phyloP scores from a whole-genome alignment of 176 grass and related monocot genomes.

The Zizania latifolia region DNA sequence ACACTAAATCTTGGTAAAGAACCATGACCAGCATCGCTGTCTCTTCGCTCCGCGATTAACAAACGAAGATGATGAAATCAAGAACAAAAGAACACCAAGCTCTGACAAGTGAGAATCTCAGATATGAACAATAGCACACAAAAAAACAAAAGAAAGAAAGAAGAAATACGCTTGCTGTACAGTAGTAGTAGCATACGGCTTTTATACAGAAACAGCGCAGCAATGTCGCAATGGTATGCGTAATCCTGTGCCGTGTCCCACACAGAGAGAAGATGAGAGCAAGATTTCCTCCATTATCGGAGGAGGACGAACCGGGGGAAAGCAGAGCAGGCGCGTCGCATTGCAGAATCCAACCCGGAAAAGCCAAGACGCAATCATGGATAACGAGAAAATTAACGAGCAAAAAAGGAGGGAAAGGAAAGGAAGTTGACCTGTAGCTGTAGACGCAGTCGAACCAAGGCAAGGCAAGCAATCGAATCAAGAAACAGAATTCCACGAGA shows the following conservation, averaged over 20 bases:
- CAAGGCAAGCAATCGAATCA: background rate
- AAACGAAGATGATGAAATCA: background rate
- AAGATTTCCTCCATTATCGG: background rate
- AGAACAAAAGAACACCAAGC: background rate
- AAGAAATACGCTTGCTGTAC: background rate
- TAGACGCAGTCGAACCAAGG: background rate
- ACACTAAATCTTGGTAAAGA: background rate
- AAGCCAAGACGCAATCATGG: background rate
- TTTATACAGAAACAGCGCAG: background rate
- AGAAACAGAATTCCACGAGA: background rate
- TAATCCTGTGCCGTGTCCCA: background rate
- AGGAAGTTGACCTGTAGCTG: background rate
- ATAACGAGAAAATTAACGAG: background rate
- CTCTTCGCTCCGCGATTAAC: background rate
- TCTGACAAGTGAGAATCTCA: background rate
- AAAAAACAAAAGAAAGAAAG: background rate
- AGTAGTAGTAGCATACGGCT: background rate
- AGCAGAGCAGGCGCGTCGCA: conserved; percentile 10
- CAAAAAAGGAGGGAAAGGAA: background rate
- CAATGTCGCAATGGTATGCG: background rate
- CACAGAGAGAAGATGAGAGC: background rate
- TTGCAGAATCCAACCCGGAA: background rate
- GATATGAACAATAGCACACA: no score
- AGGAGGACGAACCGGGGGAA: background rate
- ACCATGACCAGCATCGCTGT: background rate